These are phyloP conservation scores for Streptanthus diversifolius DNA, from an alignment of 345 rosid species.

Conservation along the genomic window DNA sequence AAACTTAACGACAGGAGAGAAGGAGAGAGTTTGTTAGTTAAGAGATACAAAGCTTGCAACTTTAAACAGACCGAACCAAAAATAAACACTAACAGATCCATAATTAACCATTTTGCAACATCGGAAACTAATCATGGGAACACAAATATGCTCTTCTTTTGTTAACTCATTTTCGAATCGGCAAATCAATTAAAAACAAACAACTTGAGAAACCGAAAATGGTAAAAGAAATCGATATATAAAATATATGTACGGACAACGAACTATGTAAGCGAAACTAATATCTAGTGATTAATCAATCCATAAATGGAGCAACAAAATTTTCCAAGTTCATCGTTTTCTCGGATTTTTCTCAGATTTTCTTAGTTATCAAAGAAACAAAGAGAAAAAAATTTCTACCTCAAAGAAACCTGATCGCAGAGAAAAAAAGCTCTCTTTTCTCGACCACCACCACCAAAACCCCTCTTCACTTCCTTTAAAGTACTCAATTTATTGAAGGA, in stretches of 20 bases:
- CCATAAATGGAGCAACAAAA: constrained; percentile 15
- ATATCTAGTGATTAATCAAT: neutral
- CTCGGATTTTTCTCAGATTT: constrained; percentile 31
- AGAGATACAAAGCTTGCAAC: constrained; percentile 15
- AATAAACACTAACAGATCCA: constrained; percentile 34
- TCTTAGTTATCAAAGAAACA: constrained; percentile 28
- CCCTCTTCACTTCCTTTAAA: constrained; percentile 32
- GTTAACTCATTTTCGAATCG: constrained; percentile 23
- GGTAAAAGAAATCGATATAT: neutral
- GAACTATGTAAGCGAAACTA: constrained; percentile 1
- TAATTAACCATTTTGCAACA: constrained; percentile 33
- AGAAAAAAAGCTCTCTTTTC: constrained; percentile 27
- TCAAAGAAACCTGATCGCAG: constrained; percentile 21
- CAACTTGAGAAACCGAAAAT: neutral
- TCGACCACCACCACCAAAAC: constrained; percentile 36
- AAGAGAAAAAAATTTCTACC: constrained; percentile 30
- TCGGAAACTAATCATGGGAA: constrained; percentile 33
- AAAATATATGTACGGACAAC: neutral
- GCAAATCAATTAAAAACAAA: neutral
- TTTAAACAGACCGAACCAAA: constrained; percentile 31
- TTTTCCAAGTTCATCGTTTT: constrained; percentile 17
- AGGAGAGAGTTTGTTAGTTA: constrained; percentile 23
- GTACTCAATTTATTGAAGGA: constrained; percentile 24
- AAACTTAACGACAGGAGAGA: neutral
- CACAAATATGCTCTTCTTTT: constrained; percentile 6